phyloP scores from a whole-genome alignment of 352 stramenopile species.

The Pythium sukuiense region DNA sequence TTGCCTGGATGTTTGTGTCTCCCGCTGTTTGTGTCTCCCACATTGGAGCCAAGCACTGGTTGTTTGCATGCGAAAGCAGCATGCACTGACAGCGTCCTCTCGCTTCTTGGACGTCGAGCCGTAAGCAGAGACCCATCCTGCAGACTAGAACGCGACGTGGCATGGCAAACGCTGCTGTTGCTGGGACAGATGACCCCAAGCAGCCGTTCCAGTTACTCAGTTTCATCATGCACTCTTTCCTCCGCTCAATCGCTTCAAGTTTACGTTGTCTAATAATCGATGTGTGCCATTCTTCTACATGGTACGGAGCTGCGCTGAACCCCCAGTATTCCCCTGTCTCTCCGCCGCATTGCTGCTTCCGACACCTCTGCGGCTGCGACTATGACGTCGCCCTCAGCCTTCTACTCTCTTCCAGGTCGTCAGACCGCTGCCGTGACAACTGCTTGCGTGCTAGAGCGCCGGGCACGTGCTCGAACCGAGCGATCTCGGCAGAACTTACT shows the following conservation, averaged over 20 bases:
- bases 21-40: too few relatives aligned
- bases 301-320: too few relatives aligned
- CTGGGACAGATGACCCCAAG: background rate
- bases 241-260: background rate
- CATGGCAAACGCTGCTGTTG: background rate
- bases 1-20: too few relatives aligned
- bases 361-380: background rate
- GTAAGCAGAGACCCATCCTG: too few relatives aligned
- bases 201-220: background rate
- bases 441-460: slow-evolving; percentile 4
- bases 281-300: background rate
- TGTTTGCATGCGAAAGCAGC: too few relatives aligned
- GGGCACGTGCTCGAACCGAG: slow-evolving; percentile 1
- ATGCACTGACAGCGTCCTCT: too few relatives aligned
- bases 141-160: background rate
- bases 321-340: too few relatives aligned
- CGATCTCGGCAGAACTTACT: slow-evolving; percentile 5
- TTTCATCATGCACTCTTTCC: background rate
- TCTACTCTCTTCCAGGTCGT: background rate
- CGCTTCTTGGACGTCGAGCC: too few relatives aligned
- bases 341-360: background rate
- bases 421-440: background rate
- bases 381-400: background rate
- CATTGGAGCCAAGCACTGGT: too few relatives aligned
- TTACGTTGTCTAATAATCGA: background rate